These are phyloP conservation scores for Brasilioporus rufonigricans DNA, from an alignment of 768 basidiomycete species.

Conservation along the genomic window DNA sequence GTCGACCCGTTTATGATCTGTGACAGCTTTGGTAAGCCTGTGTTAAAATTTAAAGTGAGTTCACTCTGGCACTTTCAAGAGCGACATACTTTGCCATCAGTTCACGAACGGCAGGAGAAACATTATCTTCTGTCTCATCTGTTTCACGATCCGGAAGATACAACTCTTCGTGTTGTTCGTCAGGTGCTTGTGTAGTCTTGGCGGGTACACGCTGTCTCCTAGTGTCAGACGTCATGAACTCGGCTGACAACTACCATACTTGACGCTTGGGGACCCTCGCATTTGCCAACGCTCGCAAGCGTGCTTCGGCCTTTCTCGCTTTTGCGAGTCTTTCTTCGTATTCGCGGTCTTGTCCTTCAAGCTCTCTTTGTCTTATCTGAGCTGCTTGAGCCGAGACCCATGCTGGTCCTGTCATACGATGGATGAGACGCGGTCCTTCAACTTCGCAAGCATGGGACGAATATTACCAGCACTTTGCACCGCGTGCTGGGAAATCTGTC, in stretches of 20 bases:
- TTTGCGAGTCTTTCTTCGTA: slow-evolving; percentile 57
- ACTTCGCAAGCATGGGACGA: neutral
- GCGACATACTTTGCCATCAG: slow-evolving; percentile 71
- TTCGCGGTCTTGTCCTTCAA: slow-evolving; percentile 66
- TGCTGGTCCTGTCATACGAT: slow-evolving; percentile 46
- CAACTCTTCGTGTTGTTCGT: slow-evolving; percentile 52
- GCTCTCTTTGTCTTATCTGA: slow-evolving; percentile 57
- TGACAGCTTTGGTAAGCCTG: slow-evolving; percentile 16
- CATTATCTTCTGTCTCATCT: slow-evolving; percentile 45
- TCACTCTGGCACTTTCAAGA: neutral
- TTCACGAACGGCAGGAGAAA: slow-evolving; percentile 75
- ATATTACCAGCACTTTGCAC: slow-evolving; percentile 27
- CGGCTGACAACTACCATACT: slow-evolving; percentile 37
- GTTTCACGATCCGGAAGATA: slow-evolving; percentile 66
- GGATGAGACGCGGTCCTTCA: slow-evolving; percentile 25
- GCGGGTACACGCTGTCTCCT: slow-evolving; percentile 24
- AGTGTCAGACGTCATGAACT: slow-evolving; percentile 2
- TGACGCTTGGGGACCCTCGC: slow-evolving; percentile 60
- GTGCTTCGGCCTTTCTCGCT: slow-evolving; percentile 64
- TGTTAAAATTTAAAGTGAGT: neutral
- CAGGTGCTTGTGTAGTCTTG: slow-evolving; percentile 17
- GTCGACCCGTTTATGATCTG: slow-evolving; percentile 6
- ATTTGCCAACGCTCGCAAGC: slow-evolving; percentile 48
- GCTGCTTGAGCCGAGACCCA: slow-evolving; percentile 79
- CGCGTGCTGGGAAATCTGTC: slow-evolving; percentile 45